A percentile compares a stretch with the other conserved stretches of the same genome.
Evolutionary conservation across 108 stramenopile genomes (phyloP).

Genomic region (Aurantiochytrium sp.): DNA sequence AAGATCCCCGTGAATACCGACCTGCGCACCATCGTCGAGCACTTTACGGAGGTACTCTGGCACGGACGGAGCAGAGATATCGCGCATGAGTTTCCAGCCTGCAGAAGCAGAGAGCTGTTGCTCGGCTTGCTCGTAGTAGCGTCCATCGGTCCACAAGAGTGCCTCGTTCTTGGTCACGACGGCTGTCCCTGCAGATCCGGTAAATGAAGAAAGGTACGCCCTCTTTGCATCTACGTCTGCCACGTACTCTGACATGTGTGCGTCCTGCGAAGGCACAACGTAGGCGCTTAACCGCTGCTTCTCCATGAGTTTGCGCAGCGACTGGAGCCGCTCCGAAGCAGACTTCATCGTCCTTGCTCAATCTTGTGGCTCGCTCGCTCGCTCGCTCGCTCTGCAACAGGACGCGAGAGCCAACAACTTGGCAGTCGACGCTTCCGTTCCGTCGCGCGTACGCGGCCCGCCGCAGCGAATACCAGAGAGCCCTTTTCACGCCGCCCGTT

Average conservation of each 20-base stretch:
- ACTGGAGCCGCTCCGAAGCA: background rate
- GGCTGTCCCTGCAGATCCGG: conserved; percentile 88
- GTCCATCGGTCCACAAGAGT: conserved; percentile 85
- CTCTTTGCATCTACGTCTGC: conserved; percentile 77
- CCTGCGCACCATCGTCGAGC: background rate
- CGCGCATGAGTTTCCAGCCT: conserved; percentile 69
- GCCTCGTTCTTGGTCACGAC: conserved; percentile 58
- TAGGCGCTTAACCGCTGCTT: conserved; percentile 35
- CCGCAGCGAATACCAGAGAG: no score
- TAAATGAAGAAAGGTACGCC: conserved; percentile 77
- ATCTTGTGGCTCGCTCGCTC: no score
- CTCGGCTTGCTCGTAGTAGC: conserved; percentile 87
- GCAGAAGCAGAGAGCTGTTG: conserved; percentile 60
- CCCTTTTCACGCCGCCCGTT: no score
- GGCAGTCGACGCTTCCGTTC: no score
- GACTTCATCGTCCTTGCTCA: background rate
- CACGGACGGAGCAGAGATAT: conserved; percentile 31
- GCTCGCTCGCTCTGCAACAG: background rate
- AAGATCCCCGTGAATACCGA: conserved; percentile 30
- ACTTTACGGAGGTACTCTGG: conserved; percentile 26
- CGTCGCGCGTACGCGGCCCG: no score
- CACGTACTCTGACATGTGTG: conserved; percentile 84
- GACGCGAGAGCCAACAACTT: background rate
- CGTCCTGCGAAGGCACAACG: conserved; percentile 74
- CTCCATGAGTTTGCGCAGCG: conserved; percentile 4